Conservation (phyloP, 202 grass and related monocot genomes). For the Sporobolus alterniflorus region DNA sequence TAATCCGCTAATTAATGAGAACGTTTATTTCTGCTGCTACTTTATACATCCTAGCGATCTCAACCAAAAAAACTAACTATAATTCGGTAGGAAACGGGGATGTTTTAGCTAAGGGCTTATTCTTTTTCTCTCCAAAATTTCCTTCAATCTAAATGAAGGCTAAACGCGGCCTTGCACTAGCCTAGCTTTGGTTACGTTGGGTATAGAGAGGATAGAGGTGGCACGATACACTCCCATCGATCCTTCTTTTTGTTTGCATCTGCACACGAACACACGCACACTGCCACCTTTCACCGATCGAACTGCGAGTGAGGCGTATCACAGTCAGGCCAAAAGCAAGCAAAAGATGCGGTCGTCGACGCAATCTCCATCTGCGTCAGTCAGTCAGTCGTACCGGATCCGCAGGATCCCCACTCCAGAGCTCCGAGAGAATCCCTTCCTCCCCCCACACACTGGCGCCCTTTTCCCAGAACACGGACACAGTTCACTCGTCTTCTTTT, state of each 20-base stretch:
- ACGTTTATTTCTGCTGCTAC: too few relatives aligned
- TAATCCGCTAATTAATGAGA: too few relatives aligned
- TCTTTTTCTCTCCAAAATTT: too few relatives aligned
- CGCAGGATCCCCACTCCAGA: conserved; percentile 36
- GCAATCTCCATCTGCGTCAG: too few relatives aligned
- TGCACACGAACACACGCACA: not conserved
- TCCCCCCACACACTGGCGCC: not conserved
- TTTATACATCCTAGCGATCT: too few relatives aligned
- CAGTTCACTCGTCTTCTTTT: not conserved
- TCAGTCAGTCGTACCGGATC: conserved; percentile 30
- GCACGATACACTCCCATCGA: not conserved
- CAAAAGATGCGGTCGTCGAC: conserved; percentile 11
- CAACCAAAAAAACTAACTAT: too few relatives aligned
- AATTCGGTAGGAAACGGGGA: too few relatives aligned
- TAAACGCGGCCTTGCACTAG: too few relatives aligned
- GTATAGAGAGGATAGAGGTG: not conserved
- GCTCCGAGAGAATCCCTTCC: not conserved
- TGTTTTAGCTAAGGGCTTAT: too few relatives aligned
- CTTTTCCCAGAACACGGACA: conserved; percentile 36
- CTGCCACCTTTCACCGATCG: not conserved
- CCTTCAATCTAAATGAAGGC: too few relatives aligned
- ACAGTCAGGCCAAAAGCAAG: not conserved
- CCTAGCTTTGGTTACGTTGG: too few relatives aligned
- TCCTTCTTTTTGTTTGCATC: conserved; percentile 16
- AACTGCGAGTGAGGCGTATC: too few relatives aligned